phyloP scores from a whole-genome alignment of 768 basidiomycete genomes.

The Lentinula sp. region DNA sequence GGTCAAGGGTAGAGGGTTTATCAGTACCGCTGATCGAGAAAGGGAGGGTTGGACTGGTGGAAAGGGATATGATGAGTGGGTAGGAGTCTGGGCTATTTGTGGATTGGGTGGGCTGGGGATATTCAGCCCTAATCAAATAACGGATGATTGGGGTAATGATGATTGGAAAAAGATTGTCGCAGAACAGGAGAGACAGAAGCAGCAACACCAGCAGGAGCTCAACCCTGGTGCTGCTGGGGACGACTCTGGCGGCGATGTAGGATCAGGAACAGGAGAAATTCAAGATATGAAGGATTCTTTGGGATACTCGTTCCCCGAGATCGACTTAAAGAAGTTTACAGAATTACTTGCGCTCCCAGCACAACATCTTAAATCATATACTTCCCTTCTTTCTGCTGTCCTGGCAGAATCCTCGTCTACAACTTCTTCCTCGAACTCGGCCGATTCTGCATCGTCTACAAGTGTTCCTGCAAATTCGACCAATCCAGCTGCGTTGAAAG shows the following conservation, averaged over 20 bases:
- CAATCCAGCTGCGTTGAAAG: not conserved
- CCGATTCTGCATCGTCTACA: not conserved
- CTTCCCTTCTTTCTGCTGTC: constrained; percentile 31
- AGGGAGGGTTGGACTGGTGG: not conserved
- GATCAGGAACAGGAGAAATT: constrained; percentile 76
- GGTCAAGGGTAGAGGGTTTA: not conserved
- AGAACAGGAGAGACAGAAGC: not conserved
- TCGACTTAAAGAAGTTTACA: constrained; percentile 66
- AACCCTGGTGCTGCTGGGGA: constrained; percentile 59
- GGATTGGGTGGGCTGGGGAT: not conserved
- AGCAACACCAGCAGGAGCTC: not conserved
- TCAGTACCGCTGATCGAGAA: not conserved
- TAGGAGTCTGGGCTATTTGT: not conserved
- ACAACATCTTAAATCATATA: constrained; percentile 80
- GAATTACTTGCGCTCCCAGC: constrained; percentile 57
- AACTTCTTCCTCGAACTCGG: not conserved
- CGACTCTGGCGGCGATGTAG: constrained; percentile 74
- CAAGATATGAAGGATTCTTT: constrained; percentile 70
- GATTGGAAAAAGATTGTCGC: not conserved
- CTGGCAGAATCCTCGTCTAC: not conserved
- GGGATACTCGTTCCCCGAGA: constrained; percentile 16
- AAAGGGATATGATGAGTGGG: constrained; percentile 1
- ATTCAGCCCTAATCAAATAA: not conserved
- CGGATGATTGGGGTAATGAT: not conserved
- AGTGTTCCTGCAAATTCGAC: not conserved